phyloP scores from a whole-genome alignment of 345 rosid species.

The Populus ilicifolia region DNA sequence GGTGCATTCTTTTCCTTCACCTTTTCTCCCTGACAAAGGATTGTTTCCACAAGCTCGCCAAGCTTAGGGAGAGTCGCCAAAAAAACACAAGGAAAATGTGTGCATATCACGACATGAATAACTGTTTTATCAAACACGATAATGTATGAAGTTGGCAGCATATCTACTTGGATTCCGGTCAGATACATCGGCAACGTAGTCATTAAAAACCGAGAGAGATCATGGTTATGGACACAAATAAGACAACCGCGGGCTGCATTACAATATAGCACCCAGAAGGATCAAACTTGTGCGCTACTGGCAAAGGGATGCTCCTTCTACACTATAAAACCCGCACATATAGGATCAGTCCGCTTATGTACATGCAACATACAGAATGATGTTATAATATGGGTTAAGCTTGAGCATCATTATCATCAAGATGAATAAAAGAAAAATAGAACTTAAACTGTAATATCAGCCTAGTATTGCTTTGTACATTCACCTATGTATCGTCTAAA shows the following conservation, averaged over 20 bases:
- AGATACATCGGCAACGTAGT: neutral
- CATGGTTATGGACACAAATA: neutral
- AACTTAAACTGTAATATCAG: neutral
- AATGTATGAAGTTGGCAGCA: neutral
- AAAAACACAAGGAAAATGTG: neutral
- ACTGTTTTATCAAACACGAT: neutral
- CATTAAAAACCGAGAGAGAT: neutral
- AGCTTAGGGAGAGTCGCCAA: neutral
- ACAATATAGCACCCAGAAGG: neutral
- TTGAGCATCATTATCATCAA: neutral
- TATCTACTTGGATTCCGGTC: neutral
- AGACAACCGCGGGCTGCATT: neutral
- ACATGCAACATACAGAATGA: neutral
- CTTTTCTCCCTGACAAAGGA: neutral
- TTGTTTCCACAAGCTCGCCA: neutral
- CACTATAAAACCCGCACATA: neutral
- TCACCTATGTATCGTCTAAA: slow-evolving; percentile 5
- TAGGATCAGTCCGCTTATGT: neutral
- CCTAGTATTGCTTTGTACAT: slow-evolving; percentile 8
- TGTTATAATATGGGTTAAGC: neutral
- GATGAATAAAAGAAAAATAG: neutral
- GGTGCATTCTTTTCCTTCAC: neutral
- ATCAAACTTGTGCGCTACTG: neutral
- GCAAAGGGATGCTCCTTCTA: neutral
- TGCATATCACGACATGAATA: neutral